Conservation (phyloP, 352 stramenopile species). For the Saprolegnia parasitica region DNA sequence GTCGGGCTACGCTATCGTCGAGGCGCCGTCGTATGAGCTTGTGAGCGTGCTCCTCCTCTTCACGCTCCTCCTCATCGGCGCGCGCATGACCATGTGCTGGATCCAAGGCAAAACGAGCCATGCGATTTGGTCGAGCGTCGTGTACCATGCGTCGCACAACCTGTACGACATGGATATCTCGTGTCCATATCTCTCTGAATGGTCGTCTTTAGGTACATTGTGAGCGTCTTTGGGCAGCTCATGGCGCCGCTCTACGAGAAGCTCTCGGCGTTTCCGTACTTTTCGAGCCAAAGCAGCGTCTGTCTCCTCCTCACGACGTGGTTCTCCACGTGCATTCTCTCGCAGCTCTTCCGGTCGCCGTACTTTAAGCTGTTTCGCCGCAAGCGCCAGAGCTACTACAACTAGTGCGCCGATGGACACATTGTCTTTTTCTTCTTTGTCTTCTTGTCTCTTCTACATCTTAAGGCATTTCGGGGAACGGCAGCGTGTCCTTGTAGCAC, state of each 20-base stretch:
- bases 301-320: constrained; percentile 80
- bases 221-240: constrained; percentile 83
- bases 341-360: constrained; percentile 80
- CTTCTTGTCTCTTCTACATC: neutral
- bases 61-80: constrained; percentile 71
- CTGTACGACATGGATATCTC: constrained; percentile 51
- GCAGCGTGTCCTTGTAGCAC: constrained; percentile 80
- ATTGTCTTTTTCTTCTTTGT: neutral
- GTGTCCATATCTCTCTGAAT: neutral
- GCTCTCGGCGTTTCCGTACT: constrained; percentile 74
- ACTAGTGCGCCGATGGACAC: neutral
- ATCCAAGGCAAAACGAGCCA: constrained; percentile 86
- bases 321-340: constrained; percentile 87
- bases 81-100: constrained; percentile 88
- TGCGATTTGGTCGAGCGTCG: constrained; percentile 83
- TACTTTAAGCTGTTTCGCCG: constrained; percentile 59
- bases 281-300: constrained; percentile 77
- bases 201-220: constrained; percentile 57
- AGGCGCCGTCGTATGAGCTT: constrained; percentile 71
- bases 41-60: constrained; percentile 76
- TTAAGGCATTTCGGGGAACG: constrained; percentile 80
- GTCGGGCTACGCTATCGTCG: constrained; percentile 71
- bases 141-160: constrained; percentile 83
- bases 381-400: constrained; percentile 18
- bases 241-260: constrained; percentile 81